A percentile compares a stretch with the other conserved stretches of the same genome.
phyloP scores from a whole-genome alignment of 1,284 basidiomycete genomes.

The Apiotrichum akiyoshidainum region DNA sequence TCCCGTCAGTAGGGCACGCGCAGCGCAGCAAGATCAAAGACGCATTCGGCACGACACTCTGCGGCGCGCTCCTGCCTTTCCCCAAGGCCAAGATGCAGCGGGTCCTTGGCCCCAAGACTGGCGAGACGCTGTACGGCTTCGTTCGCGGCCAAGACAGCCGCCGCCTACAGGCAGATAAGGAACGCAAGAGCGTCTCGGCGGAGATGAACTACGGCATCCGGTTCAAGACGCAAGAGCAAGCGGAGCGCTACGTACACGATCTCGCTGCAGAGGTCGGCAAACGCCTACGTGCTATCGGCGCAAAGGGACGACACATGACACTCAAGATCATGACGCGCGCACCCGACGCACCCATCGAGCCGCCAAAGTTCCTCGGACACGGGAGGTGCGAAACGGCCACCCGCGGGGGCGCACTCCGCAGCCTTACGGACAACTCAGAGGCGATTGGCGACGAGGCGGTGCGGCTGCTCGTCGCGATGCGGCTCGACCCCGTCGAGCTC shows the following conservation, averaged over 20 bases:
- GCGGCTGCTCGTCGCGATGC: constrained; percentile 68
- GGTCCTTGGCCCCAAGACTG: constrained; percentile 74
- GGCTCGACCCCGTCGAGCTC: constrained; percentile 77
- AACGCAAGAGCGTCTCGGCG: constrained; percentile 79
- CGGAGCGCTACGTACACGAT: constrained; percentile 69
- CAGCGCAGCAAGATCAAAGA: constrained; percentile 64
- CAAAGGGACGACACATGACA: constrained; percentile 69
- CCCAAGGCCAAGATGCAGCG: constrained; percentile 65
- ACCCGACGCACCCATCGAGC: constrained; percentile 79
- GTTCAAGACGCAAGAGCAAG: constrained; percentile 76
- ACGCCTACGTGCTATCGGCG: constrained; percentile 64
- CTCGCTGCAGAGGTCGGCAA: constrained; percentile 73
- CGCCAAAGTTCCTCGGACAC: constrained; percentile 96
- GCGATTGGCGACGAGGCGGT: constrained; percentile 76
- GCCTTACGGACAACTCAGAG: constrained; percentile 63
- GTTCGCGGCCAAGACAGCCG: constrained; percentile 78
- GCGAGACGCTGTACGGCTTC: constrained; percentile 78
- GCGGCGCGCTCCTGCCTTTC: constrained; percentile 66
- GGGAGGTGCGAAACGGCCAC: constrained; percentile 81
- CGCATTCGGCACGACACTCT: constrained; percentile 67
- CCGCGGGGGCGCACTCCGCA: constrained; percentile 64
- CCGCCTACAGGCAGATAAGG: constrained; percentile 74
- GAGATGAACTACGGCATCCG: constrained; percentile 97
- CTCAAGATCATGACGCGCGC: constrained; percentile 87
- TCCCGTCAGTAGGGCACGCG: constrained; percentile 83